phyloP scores from a whole-genome alignment of 768 basidiomycete species.

The Leccinum truebloodii region DNA sequence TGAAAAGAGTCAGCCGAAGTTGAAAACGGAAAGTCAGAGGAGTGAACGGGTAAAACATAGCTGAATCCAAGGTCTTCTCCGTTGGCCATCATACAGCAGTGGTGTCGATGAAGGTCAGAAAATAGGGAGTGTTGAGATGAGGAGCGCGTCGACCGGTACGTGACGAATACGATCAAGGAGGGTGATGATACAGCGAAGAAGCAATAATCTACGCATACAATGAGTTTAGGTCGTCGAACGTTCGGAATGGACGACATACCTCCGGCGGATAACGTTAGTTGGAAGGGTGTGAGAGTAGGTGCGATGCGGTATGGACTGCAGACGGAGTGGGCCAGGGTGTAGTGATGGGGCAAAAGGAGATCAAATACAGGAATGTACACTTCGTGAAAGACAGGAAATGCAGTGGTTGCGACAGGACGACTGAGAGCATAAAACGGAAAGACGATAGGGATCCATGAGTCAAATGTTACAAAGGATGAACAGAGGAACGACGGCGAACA shows the following conservation, averaged over 20 bases:
- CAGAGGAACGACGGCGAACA: conserved; percentile 7
- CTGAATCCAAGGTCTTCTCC: not conserved
- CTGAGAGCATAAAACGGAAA: conserved; percentile 3
- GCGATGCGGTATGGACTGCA: not conserved
- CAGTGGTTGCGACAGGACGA: not conserved
- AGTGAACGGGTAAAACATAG: not conserved
- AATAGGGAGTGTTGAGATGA: conserved; percentile 6
- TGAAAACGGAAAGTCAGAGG: not conserved
- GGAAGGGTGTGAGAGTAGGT: conserved; percentile 8
- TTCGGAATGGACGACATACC: conserved; percentile 11
- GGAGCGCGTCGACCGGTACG: not conserved
- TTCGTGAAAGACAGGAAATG: conserved; percentile 3
- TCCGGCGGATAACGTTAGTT: conserved; percentile 9
- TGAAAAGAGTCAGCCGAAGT: too few species aligned
- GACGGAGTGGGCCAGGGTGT: not conserved
- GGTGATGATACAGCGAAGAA: not conserved
- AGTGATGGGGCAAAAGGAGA: not conserved
- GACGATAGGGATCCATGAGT: conserved; percentile 1
- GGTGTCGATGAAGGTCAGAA: not conserved
- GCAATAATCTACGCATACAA: conserved; percentile 1
- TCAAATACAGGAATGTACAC: not conserved
- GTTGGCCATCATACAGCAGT: conserved; percentile 1
- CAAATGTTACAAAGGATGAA: not conserved
- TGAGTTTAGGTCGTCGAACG: not conserved
- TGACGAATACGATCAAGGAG: conserved; percentile 6